Base-by-base conservation (phyloP, 225 moss, liverwort and hornwort species). In the Asterella californica region DNA sequence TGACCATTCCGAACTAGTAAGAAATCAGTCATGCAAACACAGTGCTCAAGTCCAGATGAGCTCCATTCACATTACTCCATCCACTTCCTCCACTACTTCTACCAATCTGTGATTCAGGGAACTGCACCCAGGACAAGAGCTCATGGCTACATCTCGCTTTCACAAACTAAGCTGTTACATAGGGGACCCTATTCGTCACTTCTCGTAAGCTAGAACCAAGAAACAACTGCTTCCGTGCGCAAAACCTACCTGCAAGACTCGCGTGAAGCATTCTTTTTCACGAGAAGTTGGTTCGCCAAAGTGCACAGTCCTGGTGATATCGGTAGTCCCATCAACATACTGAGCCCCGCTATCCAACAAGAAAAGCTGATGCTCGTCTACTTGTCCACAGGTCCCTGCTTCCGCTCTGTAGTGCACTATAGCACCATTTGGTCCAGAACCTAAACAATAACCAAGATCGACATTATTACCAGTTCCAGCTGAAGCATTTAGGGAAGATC, bases 391-490 rank as follows among this genome's bases (percentile, higher is more conserved):
- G 19, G 92, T 93, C 38, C 74, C 88, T 78, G 88, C 81, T 80
- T 99, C 86, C 77, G 99, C 95, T 86, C 92, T 90, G 66, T 99
- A 99, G 83, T 99, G 99, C 83, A 99, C 90, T 83, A 99, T 92
- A 10, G 99, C 99, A 80, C 95, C 95, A 73, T 99, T 95, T 66
- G 99, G 90, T 76, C 99, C 99, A 65, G 99, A 94, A 71, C 96
- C 96, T 94, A 79, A 81, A 55, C 6, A n/a, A 10, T 62, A 62
- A 25, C 62, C 30, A 53, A 15, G 77, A 45, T 21, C 10, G 59
- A 53, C 21, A 3, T 77, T 27, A 62, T 6, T 46, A 45, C 5
- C 70, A 46, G 42, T 45, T 46, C 61, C n/a, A 27, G 42, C 42
- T 42, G 10, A 25, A 61, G 10, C 19, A 48, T 47, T 18, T 24